These are phyloP conservation scores for Hsuehochloa calcarea DNA, from an alignment of 176 grass and related monocot species.

Conservation along the genomic window DNA sequence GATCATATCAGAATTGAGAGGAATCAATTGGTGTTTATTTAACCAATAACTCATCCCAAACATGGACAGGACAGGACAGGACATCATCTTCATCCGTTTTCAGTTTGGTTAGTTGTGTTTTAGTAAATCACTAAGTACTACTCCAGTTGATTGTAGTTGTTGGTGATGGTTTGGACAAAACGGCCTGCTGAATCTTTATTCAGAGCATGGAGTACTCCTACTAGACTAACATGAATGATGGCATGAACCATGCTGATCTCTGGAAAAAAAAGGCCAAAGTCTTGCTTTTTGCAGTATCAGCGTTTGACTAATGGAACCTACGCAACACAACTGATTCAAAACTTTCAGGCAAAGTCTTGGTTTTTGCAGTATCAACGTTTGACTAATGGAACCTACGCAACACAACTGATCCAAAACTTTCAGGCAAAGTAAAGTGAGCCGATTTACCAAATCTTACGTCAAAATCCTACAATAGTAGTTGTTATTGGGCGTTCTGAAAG, in stretches of 20 bases:
- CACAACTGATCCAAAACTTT: background rate
- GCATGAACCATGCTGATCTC: constrained; percentile 8
- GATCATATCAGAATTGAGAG: constrained; percentile 4
- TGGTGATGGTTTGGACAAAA: constrained; percentile 26
- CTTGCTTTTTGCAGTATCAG: constrained; percentile 17
- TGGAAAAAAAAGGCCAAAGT: constrained; percentile 34
- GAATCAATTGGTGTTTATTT: too few relatives aligned
- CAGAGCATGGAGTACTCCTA: background rate
- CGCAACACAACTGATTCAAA: background rate
- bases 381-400: constrained; percentile 23
- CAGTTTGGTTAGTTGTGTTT: background rate
- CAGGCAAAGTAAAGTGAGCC: background rate
- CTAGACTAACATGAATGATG: constrained; percentile 11
- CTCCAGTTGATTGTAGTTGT: background rate
- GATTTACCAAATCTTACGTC: background rate
- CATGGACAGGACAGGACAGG: constrained; percentile 31
- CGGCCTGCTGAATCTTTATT: background rate
- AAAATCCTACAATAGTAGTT: background rate
- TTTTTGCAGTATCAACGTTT: constrained; percentile 20
- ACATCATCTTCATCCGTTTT: background rate
- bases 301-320: constrained; percentile 33
- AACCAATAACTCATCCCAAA: too few relatives aligned
- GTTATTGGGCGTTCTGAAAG: background rate
- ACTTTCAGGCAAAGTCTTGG: background rate
- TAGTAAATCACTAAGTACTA: background rate